Evolutionary conservation across 177 flowering plant species (phyloP), one percentile per base, ranked within the genome.

Genomic region (Vitis hybrid): DNA sequence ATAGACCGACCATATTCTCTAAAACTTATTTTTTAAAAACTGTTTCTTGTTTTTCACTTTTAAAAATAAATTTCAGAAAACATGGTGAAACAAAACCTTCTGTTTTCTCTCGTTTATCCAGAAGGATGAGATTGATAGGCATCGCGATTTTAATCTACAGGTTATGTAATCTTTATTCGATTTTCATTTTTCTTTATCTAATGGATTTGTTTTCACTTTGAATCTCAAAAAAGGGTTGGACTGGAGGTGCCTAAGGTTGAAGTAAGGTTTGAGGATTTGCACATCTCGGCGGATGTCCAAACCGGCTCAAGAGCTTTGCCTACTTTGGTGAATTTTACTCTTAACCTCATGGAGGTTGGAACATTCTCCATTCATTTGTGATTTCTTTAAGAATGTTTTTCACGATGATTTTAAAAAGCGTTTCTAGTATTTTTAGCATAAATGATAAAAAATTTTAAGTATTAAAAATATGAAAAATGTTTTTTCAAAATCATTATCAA

Each of bases 261-360:
- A 76, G 93, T 94, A 35, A 80, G 97, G 68, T 94, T 84, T 55
- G 78, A 91, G 86, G 75, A 86, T 61, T 58, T 92, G 64, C 80
- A 70, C 1, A 74, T 94, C 8, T 55, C 61, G 11, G 97, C 97
- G 1, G 65, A 89, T 32, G 94, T 91, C 54, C 82, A 88, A 76
- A 65, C 72, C 2, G 97, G 91, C 1, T 67, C 79, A 12, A 91
- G 97, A 82, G 93, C 98, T 54, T 79, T 94, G 81, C 99, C 99
- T 13, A 91, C 97, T 48, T 68, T 94, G 63, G 65, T 83, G 49
- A 94, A 94, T 70, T 84, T 30, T 62, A 19, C 76, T 60, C 91
- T 85, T 55, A 80, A 91, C 68, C 55, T 57, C 2, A 1, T 84
- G 0, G 99, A 94, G 93, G 99, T 94, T 14, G 2, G 52, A 2